Evolutionary conservation across 495 filamentous ascomycete genomes (phyloP).

Genomic region (Penicillium alfredii): DNA sequence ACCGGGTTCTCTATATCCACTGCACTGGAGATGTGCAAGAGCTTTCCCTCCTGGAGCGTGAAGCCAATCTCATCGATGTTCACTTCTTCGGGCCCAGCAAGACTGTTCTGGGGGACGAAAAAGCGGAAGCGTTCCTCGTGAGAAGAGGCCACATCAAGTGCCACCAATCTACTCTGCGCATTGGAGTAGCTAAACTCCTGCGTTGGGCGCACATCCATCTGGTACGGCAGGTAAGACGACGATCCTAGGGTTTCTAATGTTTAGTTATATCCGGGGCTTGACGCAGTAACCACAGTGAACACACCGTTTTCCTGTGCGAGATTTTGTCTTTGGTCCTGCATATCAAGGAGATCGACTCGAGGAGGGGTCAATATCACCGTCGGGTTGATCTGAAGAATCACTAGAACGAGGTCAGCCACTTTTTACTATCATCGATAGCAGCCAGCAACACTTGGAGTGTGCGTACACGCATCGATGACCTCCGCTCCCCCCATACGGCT

Average conservation of each 20-base stretch:
- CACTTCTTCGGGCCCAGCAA: constrained; percentile 39
- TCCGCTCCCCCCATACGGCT: constrained; percentile 64
- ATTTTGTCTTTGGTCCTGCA: constrained; percentile 14
- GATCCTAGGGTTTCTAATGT: constrained; percentile 21
- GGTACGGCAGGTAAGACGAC: constrained; percentile 52
- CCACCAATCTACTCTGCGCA: constrained; percentile 62
- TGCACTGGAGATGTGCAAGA: constrained; percentile 64
- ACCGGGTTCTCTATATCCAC: constrained; percentile 75
- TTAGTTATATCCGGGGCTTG: constrained; percentile 3
- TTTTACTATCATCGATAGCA: too few relatives aligned
- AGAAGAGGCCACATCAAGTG: constrained; percentile 37
- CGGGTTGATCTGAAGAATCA: constrained; percentile 72
- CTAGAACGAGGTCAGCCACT: constrained; percentile 26
- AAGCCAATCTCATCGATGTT: constrained; percentile 43
- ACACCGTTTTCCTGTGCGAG: constrained; percentile 26
- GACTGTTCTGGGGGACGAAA: constrained; percentile 51
- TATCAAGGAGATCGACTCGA: constrained; percentile 54
- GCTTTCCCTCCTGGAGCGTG: constrained; percentile 52
- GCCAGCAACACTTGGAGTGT: too few relatives aligned
- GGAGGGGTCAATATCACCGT: constrained; percentile 73
- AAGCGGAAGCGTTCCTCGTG: constrained; percentile 40
- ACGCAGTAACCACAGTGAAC: too few relatives aligned
- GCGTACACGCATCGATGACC: constrained; percentile 59
- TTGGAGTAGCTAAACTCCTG: constrained; percentile 72
- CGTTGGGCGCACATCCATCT: constrained; percentile 65